A percentile compares a stretch with the other conserved stretches of the same genome.
Evolutionary conservation across 192 early-diverging fungal genomes (phyloP).

Genomic region (Podochytrium sp.): DNA sequence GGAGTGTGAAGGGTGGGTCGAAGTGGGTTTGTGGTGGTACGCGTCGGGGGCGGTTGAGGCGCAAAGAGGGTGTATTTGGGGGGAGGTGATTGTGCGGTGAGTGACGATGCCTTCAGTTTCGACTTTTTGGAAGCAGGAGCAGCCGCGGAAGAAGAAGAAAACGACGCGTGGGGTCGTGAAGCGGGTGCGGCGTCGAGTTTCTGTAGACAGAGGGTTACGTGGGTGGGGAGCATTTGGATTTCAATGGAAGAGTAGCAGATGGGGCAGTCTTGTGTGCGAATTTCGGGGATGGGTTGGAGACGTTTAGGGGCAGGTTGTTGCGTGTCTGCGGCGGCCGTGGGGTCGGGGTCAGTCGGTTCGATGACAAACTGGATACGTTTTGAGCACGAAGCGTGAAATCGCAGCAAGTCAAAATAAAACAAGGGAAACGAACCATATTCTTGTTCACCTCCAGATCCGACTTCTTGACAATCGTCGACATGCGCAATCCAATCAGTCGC

Average conservation of each 20-base stretch:
- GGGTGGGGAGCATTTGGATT: background rate
- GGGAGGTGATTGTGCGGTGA: too few species aligned
- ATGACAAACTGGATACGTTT: background rate
- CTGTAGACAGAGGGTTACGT: constrained; percentile 14
- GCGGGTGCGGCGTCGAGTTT: too few species aligned
- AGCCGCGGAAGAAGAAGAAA: too few species aligned
- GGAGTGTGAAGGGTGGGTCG: too few species aligned
- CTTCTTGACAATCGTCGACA: background rate
- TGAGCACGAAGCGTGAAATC: too few species aligned
- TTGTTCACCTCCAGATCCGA: constrained; percentile 3
- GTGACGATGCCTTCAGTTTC: too few species aligned
- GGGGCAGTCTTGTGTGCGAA: background rate
- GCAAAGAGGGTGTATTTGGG: too few species aligned
- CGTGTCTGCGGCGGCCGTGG: background rate
- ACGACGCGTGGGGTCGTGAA: too few species aligned
- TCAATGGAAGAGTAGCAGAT: constrained; percentile 10
- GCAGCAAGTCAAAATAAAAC: background rate
- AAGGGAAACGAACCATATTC: background rate
- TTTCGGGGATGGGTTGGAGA: too few species aligned
- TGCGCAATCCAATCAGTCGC: constrained; percentile 22
- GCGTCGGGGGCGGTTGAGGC: too few species aligned
- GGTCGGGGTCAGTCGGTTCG: background rate
- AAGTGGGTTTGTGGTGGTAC: too few species aligned
- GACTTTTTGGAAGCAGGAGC: too few species aligned
- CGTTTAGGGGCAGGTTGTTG: background rate